phyloP scores from a whole-genome alignment of 139 green algal species.

The Auxenochlorella protothecoides region DNA sequence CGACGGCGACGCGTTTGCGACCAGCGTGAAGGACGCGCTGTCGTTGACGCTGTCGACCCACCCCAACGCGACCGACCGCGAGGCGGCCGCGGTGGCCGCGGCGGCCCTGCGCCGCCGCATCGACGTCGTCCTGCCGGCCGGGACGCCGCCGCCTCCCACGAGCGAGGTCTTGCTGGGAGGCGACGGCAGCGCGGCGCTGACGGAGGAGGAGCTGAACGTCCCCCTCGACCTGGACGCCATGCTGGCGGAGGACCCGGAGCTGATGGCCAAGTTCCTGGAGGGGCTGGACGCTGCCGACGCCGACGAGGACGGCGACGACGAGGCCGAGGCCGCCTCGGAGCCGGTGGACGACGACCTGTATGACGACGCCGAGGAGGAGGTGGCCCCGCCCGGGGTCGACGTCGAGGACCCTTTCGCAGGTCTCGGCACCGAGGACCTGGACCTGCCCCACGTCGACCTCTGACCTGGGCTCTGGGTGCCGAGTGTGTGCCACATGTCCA shows the following conservation, averaged over 20 bases:
- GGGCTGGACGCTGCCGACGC: neutral
- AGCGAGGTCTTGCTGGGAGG: too few species aligned
- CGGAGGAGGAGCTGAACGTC: neutral
- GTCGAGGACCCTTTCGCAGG: too few species aligned
- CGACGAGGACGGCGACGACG: too few species aligned
- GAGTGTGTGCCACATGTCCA: too few species aligned
- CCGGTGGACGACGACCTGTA: too few species aligned
- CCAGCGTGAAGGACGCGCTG: neutral
- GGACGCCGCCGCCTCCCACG: neutral
- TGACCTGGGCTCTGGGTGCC: too few species aligned
- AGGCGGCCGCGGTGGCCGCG: constrained; percentile 1
- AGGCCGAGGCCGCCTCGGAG: too few species aligned
- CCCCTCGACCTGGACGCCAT: neutral
- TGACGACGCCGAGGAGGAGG: too few species aligned
- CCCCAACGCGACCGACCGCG: neutral
- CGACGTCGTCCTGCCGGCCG: constrained; percentile 10
- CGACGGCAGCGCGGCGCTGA: too few species aligned
- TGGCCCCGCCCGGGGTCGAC: too few species aligned
- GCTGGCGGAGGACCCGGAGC: neutral
- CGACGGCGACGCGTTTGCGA: constrained; percentile 2
- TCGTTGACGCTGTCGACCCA: neutral
- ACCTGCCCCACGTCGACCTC: too few species aligned
- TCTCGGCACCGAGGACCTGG: too few species aligned
- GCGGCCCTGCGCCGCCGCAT: constrained; percentile 17
- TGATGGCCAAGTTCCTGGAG: neutral